Evolutionary conservation across 129 eudicot genomes (phyloP).

Genomic region (Deinandra increscens): DNA sequence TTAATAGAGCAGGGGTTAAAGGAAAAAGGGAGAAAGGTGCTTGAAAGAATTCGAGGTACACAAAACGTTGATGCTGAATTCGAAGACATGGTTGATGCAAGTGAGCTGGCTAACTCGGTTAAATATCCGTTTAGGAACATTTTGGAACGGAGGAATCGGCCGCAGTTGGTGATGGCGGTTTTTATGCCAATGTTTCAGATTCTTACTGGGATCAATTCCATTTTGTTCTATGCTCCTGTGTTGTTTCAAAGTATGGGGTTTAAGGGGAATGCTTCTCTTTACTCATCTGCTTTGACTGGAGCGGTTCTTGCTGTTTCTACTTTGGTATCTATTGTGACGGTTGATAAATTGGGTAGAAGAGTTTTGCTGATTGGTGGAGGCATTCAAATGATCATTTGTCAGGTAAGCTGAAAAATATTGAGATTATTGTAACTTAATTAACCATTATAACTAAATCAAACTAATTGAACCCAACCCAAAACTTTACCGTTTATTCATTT

Average conservation of each 20-base stretch:
- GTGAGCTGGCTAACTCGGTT: conserved; percentile 73
- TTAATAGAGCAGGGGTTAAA: conserved; percentile 63
- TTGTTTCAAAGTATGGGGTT: conserved; percentile 86
- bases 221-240: conserved; percentile 84
- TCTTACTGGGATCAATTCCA: conserved; percentile 86
- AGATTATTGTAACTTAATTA: no score
- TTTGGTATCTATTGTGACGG: conserved; percentile 67
- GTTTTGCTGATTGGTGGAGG: conserved; percentile 76
- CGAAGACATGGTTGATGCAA: conserved; percentile 87
- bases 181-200: conserved; percentile 89
- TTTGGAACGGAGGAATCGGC: conserved; percentile 64
- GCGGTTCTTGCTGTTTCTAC: conserved; percentile 78
- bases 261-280: conserved; percentile 71
- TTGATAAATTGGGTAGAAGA: conserved; percentile 78
- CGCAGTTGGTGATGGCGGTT: conserved; percentile 86
- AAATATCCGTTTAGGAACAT: conserved; percentile 84
- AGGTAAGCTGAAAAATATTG: no score
- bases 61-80: conserved; percentile 71
- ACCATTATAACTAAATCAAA: no score
- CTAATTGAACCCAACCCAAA: no score
- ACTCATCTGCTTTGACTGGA: conserved; percentile 86
- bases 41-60: conserved; percentile 81
- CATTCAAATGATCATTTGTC: conserved; percentile 80
- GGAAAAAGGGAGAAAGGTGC: conserved; percentile 57
- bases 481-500: no score